Evolutionary conservation across 306 rosid genomes (phyloP).

Genomic region (Cucumis melo): DNA sequence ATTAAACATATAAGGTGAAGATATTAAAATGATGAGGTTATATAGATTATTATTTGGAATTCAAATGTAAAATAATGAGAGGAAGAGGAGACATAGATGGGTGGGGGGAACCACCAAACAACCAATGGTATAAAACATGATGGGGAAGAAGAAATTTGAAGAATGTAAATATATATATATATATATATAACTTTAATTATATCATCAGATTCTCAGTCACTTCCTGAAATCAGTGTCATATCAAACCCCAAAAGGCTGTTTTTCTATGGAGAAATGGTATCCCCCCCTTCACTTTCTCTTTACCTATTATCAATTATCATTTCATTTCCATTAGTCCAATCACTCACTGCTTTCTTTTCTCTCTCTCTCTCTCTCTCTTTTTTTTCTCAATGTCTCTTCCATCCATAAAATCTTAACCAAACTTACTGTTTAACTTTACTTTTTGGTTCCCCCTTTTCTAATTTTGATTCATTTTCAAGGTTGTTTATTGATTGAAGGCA

Average conservation of each 20-base stretch:
- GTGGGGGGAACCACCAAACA: conserved; percentile 10
- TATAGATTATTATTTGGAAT: background rate
- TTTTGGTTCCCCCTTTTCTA: background rate
- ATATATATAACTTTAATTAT: background rate
- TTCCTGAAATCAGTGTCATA: conserved; percentile 8
- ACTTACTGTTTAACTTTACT: background rate
- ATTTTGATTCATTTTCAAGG: background rate
- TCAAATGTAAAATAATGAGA: conserved; percentile 5
- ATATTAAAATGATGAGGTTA: background rate
- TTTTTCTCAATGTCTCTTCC: background rate
- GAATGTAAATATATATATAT: background rate
- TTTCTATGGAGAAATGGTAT: background rate
- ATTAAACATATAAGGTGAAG: no score
- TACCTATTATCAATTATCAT: conserved; percentile 6
- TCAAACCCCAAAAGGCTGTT: background rate
- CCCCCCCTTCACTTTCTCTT: conserved; percentile 1
- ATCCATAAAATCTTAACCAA: background rate
- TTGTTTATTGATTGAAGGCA: no score
- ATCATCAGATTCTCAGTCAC: conserved; percentile 6
- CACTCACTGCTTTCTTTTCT: background rate
- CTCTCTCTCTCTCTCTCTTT: no score
- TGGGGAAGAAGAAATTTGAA: conserved; percentile 1
- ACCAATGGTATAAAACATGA: conserved; percentile 4
- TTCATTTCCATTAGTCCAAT: background rate
- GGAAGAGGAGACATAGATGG: background rate